Percentiles rank a stretch among this genome's conserved stretches.
These are phyloP conservation scores for Mycena rosella DNA, from an alignment of 768 basidiomycete genomes.

Conservation along the genomic window DNA sequence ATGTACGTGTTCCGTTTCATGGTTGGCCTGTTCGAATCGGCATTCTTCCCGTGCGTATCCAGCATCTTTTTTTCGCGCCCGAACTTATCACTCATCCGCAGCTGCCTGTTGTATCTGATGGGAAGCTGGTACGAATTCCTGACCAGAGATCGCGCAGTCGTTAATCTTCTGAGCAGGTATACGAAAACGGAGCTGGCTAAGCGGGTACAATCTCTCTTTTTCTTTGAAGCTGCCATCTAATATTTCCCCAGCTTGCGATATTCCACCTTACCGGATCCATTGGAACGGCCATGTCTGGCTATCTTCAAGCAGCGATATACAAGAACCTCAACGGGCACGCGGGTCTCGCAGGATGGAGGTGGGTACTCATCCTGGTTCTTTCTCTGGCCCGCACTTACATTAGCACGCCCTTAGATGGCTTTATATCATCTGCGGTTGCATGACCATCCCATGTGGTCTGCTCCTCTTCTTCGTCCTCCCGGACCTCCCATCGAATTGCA, in stretches of 20 bases:
- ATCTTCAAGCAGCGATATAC: conserved; percentile 43
- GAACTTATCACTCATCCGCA: not conserved
- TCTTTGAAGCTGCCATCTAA: not conserved
- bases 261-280: conserved; percentile 43
- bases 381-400: not conserved
- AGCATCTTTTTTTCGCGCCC: not conserved
- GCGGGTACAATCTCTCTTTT: conserved; percentile 15
- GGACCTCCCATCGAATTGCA: conserved; percentile 42
- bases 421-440: conserved; percentile 43
- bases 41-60: conserved; percentile 40
- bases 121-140: conserved; percentile 39
- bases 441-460: conserved; percentile 42
- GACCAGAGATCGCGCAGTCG: not conserved
- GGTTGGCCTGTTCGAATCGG: conserved; percentile 41
- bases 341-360: conserved; percentile 44
- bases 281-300: conserved; percentile 42
- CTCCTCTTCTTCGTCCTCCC: conserved; percentile 40
- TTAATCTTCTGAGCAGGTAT: conserved; percentile 15
- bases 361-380: not conserved
- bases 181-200: conserved; percentile 43
- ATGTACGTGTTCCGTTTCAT: conserved; percentile 44
- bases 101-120: conserved; percentile 38
- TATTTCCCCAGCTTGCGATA: conserved; percentile 32
- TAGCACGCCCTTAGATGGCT: conserved; percentile 36
- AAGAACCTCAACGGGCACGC: conserved; percentile 38